Conservation (phyloP, 139 green algal species). For the Trebouxia sp. region DNA sequence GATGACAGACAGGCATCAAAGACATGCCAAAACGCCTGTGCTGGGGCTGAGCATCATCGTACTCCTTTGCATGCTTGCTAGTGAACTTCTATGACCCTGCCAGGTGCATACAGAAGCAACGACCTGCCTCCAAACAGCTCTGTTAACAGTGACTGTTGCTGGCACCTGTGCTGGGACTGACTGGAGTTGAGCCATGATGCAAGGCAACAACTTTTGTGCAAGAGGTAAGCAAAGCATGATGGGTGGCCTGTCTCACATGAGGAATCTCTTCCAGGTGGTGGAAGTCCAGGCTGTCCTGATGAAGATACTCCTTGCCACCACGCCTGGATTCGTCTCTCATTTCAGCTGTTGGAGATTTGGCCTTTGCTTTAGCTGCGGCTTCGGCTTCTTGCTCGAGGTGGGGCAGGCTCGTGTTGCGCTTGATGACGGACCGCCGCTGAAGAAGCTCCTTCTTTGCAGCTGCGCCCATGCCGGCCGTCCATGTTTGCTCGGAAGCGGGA, state of each 20-base stretch:
- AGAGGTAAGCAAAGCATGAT: too few relatives aligned
- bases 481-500: constrained; percentile 22
- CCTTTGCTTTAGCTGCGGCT: neutral
- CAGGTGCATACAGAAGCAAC: too few relatives aligned
- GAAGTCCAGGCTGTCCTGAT: constrained; percentile 8
- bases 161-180: too few relatives aligned
- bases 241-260: neutral
- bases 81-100: too few relatives aligned
- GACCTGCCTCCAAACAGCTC: too few relatives aligned
- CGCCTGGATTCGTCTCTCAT: neutral
- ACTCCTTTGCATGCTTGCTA: too few relatives aligned
- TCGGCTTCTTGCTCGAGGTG: neutral
- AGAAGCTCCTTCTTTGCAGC: neutral
- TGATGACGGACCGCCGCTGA: constrained; percentile 4
- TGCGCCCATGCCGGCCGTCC: constrained; percentile 25
- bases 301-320: constrained; percentile 3
- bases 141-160: too few relatives aligned
- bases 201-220: too few relatives aligned
- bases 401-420: neutral
- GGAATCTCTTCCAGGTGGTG: constrained; percentile 12
- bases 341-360: neutral
- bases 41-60: too few relatives aligned
- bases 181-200: too few relatives aligned
- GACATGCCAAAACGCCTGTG: too few relatives aligned
- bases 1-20: neutral